phyloP scores from a whole-genome alignment of 106 monocot species.

The Dactylorhiza incarnata region DNA sequence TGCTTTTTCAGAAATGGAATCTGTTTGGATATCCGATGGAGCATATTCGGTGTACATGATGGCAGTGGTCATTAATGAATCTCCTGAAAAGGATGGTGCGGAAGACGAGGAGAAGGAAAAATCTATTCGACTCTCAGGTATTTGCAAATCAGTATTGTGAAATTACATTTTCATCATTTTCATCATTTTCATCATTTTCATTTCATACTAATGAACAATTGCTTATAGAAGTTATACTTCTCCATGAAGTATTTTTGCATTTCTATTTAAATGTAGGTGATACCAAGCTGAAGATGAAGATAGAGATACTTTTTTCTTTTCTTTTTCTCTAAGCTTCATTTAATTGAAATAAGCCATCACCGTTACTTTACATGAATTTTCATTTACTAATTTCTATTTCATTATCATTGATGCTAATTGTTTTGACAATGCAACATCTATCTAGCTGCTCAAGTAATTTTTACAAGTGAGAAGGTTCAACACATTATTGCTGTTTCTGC shows the following conservation, averaged over 20 bases:
- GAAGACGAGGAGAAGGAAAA: not conserved
- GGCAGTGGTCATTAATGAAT: too few relatives aligned
- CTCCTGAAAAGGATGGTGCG: too few relatives aligned
- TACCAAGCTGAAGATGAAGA: not conserved
- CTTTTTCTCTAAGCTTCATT: not conserved
- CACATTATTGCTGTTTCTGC: conserved; percentile 54
- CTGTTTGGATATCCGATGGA: conserved; percentile 42
- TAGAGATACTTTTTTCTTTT: not conserved
- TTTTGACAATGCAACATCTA: conserved; percentile 7
- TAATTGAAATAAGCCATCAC: not conserved
- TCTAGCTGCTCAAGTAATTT: conserved; percentile 59
- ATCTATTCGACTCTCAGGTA: too few relatives aligned
- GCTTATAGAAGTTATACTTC: not conserved
- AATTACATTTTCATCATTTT: too few relatives aligned
- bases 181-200: not conserved
- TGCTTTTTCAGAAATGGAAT: conserved; percentile 36
- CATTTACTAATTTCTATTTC: not conserved
- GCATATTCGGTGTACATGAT: too few relatives aligned
- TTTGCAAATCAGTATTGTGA: too few relatives aligned
- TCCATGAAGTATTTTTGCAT: not conserved
- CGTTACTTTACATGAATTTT: conserved; percentile 1
- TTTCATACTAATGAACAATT: not conserved
- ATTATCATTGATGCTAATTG: not conserved
- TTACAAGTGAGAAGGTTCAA: conserved; percentile 64
- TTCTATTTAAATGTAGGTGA: not conserved